Evolutionary conservation across 2,329 filamentous ascomycete genomes (phyloP), one percentile per base, ranked within the genome.

Genomic region (Fusarium begoniae): DNA sequence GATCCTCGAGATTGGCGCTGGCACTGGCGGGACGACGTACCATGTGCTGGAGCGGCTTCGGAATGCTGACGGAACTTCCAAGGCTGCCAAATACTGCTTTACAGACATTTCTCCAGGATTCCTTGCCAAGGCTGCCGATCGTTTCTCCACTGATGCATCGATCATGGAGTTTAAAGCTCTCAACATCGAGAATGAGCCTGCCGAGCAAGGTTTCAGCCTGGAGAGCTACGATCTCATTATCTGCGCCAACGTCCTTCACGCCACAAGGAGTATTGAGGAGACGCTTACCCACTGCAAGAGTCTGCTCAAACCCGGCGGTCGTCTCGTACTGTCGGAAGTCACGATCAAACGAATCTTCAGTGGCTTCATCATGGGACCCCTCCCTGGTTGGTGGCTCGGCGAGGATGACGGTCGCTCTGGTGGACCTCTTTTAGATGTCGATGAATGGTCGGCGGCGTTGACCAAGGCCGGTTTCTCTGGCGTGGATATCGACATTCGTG

Each of bases 331-430:
- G 8, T 54, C 35, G 0, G 35, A 54, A 6, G 35, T 54, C 5
- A 54, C 50, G 5, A 54, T 54, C 18, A 54, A 54, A 22, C 50
- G 50, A 3, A 54, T 54, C 32, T 54, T 54, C 18, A 54, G 50
- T 40, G 50, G 50, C 28, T 66, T 61, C 41, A 61, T 55, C 32
- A 61, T 66, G 44, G 55, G 60, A 22, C 20, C 30, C 7, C 41
- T 66, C 9, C 47, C 47, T 11, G 64, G 60, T 6, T 63, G 64
- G 58, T 63, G 63, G 63, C 40, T 54, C 6, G 63, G 63, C 8
- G 38, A 45, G 15, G 41, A 66, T 28, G 56, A 61, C 35, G 53
- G 53, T 13, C 53, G 53, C 7, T 41, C 26, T 14, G 37, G 35
- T 2, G 38, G 37, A n/a, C 38, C 38, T 41, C 53, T 55, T 11